phyloP scores from a whole-genome alignment of 164 flowering plant species.

The Umbellularia californica region DNA sequence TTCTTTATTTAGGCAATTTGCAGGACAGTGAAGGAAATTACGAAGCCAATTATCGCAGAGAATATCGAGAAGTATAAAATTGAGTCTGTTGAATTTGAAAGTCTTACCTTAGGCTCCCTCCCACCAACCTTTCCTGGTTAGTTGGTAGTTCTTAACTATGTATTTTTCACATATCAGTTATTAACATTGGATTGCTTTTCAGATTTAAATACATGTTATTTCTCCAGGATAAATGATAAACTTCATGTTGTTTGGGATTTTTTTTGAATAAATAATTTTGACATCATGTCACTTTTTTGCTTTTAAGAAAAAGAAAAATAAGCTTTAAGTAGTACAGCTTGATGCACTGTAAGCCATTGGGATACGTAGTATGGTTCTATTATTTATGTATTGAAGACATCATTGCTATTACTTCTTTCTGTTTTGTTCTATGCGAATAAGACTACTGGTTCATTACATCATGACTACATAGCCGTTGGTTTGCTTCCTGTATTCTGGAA shows the following conservation, averaged over 20 bases:
- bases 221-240: not conserved
- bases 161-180: not conserved
- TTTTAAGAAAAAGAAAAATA: not conserved
- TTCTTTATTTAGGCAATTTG: constrained; percentile 69
- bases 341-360: not conserved
- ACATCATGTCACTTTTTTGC: not conserved
- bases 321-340: too few species aligned
- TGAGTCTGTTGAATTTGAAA: constrained; percentile 86
- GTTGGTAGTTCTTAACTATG: constrained; percentile 5
- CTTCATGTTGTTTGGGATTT: not conserved
- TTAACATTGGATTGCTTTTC: not conserved
- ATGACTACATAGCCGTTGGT: not conserved
- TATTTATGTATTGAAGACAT: not conserved
- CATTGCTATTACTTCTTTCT: not conserved
- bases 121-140: constrained; percentile 97
- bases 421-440: not conserved
- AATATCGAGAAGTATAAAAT: constrained; percentile 90
- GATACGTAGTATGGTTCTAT: not conserved
- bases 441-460: not conserved
- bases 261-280: not conserved
- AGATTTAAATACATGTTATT: not conserved
- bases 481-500: not conserved
- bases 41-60: constrained; percentile 94
- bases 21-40: constrained; percentile 70
- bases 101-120: constrained; percentile 71